A percentile compares a stretch with the other conserved stretches of the same genome.
Conservation (phyloP, 2,329 filamentous ascomycete genomes). For the Grosmannia serpens region DNA sequence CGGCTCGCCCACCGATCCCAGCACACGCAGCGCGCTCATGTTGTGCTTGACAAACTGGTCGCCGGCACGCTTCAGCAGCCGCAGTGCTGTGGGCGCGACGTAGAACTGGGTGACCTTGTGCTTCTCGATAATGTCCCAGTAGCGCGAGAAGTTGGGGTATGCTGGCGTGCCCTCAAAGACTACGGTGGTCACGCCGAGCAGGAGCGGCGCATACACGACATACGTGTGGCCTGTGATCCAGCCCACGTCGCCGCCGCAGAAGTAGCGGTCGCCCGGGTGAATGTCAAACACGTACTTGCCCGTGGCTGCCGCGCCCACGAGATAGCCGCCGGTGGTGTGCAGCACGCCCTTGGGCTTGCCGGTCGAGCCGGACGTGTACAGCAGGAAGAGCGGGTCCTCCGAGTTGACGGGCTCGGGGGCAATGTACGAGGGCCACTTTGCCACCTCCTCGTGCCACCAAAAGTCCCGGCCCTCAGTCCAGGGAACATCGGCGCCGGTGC, state of each 20-base stretch:
- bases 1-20: conserved; percentile 93
- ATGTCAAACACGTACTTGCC: conserved; percentile 99
- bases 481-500: conserved; percentile 85
- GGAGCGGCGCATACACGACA: conserved; percentile 88
- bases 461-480: conserved; percentile 80
- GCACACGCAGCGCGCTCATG: conserved; percentile 79
- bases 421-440: conserved; percentile 92
- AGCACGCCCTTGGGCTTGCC: conserved; percentile 98
- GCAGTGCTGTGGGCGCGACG: conserved; percentile 86
- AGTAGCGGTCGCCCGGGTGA: conserved; percentile 85
- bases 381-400: conserved; percentile 91
- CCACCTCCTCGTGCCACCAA: conserved; percentile 98
- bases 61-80: conserved; percentile 88
- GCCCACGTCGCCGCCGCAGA: conserved; percentile 95
- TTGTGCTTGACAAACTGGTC: conserved; percentile 82
- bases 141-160: conserved; percentile 94
- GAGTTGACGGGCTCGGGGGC: conserved; percentile 80
- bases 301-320: conserved; percentile 85
- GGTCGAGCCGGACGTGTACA: conserved; percentile 96
- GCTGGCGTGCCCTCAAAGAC: conserved; percentile 97
- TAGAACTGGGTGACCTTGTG: conserved; percentile 97
- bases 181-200: conserved; percentile 87
- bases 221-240: conserved; percentile 99
- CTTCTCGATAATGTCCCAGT: conserved; percentile 97
- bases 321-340: conserved; percentile 92